Base-by-base conservation (phyloP, 768 basidiomycete genomes). In the Wakefieldia striispora region DNA sequence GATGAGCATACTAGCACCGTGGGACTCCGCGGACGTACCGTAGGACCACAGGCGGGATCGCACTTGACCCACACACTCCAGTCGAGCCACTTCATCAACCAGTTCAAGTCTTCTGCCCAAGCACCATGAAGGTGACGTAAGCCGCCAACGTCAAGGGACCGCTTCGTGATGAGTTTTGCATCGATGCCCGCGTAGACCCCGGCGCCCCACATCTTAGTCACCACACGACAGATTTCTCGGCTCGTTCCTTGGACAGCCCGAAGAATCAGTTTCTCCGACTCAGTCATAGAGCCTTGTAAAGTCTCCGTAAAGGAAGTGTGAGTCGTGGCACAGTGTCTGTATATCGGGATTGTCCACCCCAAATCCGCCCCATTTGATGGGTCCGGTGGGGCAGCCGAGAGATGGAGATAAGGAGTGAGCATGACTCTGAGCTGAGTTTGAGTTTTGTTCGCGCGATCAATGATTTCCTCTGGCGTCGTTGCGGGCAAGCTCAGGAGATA, bases 61-160 rank as follows among this genome's bases (percentile, higher is more conserved):
- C 79, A 80, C 36, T 62, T 73, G 2, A 71, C 56, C 78, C 78
- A 81, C 12, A 68, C 59, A 45, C 67, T 68, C 78, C 79, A 81
- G 51, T 74, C 78, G 2, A 81, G 58, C 78, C 78, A 80, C 0
- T 40, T 37, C 69, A 78, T 75, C 31, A 79, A 53, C 10, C 45
- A 50, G 7, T 64, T 51, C 9, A 75, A 35, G 6, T 69, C 64
- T n/a, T 27, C 26, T n/a, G 46, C 58, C 77, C 78, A 79, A 14
- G 49, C 24, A 17, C 12, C 17, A 4, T 63, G 24, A 35, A 69
- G 31, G 4, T 13, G 27, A 4, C 4, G 27, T 14, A 41, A 31
- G 13, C 45, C 23, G 9, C 21, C 35, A 16, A 43, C 11, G 19
- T 45, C 24, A 17, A 21, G 39, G 6, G 43, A 43, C 14, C 27